These are phyloP conservation scores for Stropharia rugosoannulata DNA, from an alignment of 768 basidiomycete species.

Conservation along the genomic window DNA sequence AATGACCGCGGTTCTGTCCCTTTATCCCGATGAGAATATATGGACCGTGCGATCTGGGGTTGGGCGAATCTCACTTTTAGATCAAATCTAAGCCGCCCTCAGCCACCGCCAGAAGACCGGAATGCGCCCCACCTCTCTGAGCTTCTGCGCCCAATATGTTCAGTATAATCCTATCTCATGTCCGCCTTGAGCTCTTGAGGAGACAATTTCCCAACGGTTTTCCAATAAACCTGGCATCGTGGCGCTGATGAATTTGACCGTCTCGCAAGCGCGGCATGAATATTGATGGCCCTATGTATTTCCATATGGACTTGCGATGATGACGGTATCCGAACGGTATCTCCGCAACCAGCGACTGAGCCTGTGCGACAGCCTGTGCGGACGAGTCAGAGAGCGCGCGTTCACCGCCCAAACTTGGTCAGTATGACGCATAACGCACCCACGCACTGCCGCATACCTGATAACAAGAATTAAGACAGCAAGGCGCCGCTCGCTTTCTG, in stretches of 20 bases:
- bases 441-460: not conserved
- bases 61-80: slow-evolving; percentile 14
- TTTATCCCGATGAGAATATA: slow-evolving; percentile 21
- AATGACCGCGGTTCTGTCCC: slow-evolving; percentile 22
- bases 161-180: not conserved
- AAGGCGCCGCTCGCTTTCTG: not conserved
- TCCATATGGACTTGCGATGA: slow-evolving; percentile 12
- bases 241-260: slow-evolving; percentile 15
- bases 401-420: not conserved
- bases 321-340: slow-evolving; percentile 11
- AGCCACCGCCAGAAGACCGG: slow-evolving; percentile 6
- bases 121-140: not conserved
- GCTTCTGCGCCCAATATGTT: not conserved
- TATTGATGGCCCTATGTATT: slow-evolving; percentile 11
- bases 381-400: slow-evolving; percentile 6
- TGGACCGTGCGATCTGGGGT: slow-evolving; percentile 18
- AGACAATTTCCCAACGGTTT: not conserved
- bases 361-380: slow-evolving; percentile 7
- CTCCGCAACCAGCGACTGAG: slow-evolving; percentile 11
- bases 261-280: slow-evolving; percentile 4
- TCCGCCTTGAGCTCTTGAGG: too few relatives aligned
- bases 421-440: not conserved
- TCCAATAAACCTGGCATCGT: slow-evolving; percentile 8
- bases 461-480: not conserved
- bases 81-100: slow-evolving; percentile 12